These are phyloP conservation scores for Microbotryomycetes sp. DNA, from an alignment of 1,284 basidiomycete genomes.

Conservation along the genomic window DNA sequence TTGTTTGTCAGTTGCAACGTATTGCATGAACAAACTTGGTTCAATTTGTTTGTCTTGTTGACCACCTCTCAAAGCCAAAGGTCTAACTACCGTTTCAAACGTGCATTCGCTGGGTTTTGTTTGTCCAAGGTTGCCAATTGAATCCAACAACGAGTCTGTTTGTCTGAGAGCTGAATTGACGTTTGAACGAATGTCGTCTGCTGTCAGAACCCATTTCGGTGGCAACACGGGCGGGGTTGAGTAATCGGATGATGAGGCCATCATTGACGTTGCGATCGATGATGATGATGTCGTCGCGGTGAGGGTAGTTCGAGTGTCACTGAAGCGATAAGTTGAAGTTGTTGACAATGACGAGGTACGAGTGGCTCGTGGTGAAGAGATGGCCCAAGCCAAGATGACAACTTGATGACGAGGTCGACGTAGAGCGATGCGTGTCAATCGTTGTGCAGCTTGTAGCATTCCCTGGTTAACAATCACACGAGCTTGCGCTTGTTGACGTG, in stretches of 20 bases:
- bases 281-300: neutral
- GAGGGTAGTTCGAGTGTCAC: neutral
- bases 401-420: neutral
- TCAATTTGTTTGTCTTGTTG: constrained; percentile 51
- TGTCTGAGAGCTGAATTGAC: constrained; percentile 57
- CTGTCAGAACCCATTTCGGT: constrained; percentile 47
- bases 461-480: too few relatives aligned
- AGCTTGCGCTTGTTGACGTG: constrained; percentile 1
- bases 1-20: constrained; percentile 62
- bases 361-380: neutral
- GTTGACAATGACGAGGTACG: neutral
- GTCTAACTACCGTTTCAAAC: constrained; percentile 46
- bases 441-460: neutral
- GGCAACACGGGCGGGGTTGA: constrained; percentile 14
- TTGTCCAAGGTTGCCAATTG: constrained; percentile 57
- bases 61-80: constrained; percentile 57
- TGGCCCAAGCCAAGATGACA: neutral
- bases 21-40: constrained; percentile 67
- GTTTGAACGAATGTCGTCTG: constrained; percentile 54
- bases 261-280: too few relatives aligned
- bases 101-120: constrained; percentile 52
- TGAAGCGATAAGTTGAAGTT: neutral
- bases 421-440: too few relatives aligned
- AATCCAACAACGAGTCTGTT: constrained; percentile 55
- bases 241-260: too few relatives aligned